These are phyloP conservation scores for Pseudogymnoascus destructans DNA, from an alignment of 2,329 filamentous ascomycete genomes.

Conservation along the genomic window DNA sequence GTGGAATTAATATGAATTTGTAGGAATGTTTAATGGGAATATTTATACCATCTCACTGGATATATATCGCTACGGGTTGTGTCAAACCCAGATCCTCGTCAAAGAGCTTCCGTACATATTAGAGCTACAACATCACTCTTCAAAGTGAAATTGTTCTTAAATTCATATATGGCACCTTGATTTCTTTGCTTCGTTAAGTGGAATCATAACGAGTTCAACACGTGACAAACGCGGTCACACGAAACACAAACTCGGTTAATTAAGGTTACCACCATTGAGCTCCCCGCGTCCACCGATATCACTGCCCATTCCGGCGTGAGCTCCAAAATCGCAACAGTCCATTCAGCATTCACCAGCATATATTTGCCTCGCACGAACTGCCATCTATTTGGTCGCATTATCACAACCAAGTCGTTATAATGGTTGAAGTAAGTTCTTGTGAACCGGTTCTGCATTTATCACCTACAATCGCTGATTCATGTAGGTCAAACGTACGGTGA, in stretches of 20 bases:
- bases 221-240: constrained; percentile 8
- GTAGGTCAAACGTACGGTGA: constrained; percentile 71
- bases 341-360: constrained; percentile 6
- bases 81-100: not conserved
- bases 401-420: not conserved
- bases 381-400: not conserved
- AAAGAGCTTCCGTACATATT: too few species aligned
- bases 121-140: not conserved
- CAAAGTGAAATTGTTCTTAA: not conserved
- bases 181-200: not conserved
- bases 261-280: constrained; percentile 5
- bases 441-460: not conserved
- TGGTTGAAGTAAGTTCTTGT: constrained; percentile 9
- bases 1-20: not conserved
- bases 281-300: constrained; percentile 14
- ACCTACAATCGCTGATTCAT: constrained; percentile 5
- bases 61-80: not conserved
- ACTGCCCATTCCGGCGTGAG: constrained; percentile 14
- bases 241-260: constrained; percentile 8
- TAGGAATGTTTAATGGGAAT: not conserved
- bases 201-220: constrained; percentile 1
- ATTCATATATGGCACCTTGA: not conserved
- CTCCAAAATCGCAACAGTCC: constrained; percentile 14
- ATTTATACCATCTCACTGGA: not conserved
- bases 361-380: not conserved